Base-by-base conservation (phyloP, 2,329 filamentous ascomycete species). In the Penicillium brasilianum region DNA sequence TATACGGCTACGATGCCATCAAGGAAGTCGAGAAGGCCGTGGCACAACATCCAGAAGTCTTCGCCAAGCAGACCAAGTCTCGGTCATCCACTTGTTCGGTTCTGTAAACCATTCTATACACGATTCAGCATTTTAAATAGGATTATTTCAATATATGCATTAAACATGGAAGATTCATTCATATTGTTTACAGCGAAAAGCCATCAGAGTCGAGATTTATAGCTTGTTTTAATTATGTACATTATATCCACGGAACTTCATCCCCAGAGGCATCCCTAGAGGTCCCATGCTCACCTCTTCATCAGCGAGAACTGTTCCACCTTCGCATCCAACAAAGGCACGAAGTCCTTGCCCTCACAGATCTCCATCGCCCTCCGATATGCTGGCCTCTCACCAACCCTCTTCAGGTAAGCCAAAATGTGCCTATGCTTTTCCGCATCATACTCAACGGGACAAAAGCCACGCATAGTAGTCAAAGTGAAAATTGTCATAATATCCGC, bases 1-100 rank as follows among this genome's bases (percentile, higher is more conserved):
- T 90, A 50, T 90, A 86, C 66, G 85, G 87, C 0, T 89, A 90
- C 63, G 84, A 89, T 73, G 85, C 86, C 3, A 82, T 83, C 60
- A 76, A 77, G 30, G 86, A 88, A 67, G 85, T 83, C 1, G 80
- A 84, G 56, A 75, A 78, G 13, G 77, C 71, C 1, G 71, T 76
- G 14, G 56, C 48, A 22, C 30, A 60, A 51, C 69, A 72, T 56
- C 65, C 64, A 4, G 62, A 57, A 9, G 43, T 73, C 18, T 74
- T 74, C 32, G 37, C 55, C 2, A 28, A 39, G 18, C 6, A 59
- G 43, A 30, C 60, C 2, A 13, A 43, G 32, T 30, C 44, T 16
- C 34, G 44, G 4, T 28, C 20, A 32, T 62, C 58, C 34, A n/a
- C n/a, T n/a, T 65, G 64, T 25, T 25, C 32, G 4, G 57, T 65